Base-by-base conservation (phyloP, 495 filamentous ascomycete genomes). In the Penicillium lividum region DNA sequence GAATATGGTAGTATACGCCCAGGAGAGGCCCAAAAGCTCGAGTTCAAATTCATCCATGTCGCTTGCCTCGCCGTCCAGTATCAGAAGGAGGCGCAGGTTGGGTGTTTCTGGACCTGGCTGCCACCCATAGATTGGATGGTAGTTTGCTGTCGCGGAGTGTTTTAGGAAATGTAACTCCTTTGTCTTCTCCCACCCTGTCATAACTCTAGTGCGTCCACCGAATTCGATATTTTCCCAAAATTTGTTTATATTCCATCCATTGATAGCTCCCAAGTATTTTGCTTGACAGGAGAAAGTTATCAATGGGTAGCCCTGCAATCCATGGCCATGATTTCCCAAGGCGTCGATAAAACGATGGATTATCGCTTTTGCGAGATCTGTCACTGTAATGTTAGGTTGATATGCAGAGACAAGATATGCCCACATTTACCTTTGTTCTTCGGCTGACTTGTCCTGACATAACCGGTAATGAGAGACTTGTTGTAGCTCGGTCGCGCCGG, bases 41-140 rank as follows among this genome's bases (percentile, higher is more conserved):
- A 81, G 67, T 54, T 80, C 77, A 57, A 80, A 80, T 51, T 79
- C 78, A 55, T 80, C 74, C 72, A 80, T 80, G 43, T 80, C 78
- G 7, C 64, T 72, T 11, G 76, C 74, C 62, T 80, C 78, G 3
- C 75, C 75, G 58, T 77, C 75, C 7, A 80, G 67, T 5, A 80
- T 54, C 11, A 80, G 65, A 3, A 80, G 67, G 7, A 78, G 44
- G 31, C 77, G 57, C 27, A 80, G 68, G 44, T 71, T 78, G 1
- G 78, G 77, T 1, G 77, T 80, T 51, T 68, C 45, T 0, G 73
- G 71, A 10, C 78, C 78, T 8, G 78, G 76, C 64, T 77, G 75
- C 78, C 78, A 80, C 34, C 78, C 78, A 56, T 77, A 80, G 4
- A 74, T 57, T 7, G 77, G 72, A 52, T 80, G 78, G 54, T 79